A percentile compares a stretch with the other conserved stretches of the same genome.
Conservation (phyloP, 2,329 filamentous ascomycete genomes). For the Cladophialophora carrionii region DNA sequence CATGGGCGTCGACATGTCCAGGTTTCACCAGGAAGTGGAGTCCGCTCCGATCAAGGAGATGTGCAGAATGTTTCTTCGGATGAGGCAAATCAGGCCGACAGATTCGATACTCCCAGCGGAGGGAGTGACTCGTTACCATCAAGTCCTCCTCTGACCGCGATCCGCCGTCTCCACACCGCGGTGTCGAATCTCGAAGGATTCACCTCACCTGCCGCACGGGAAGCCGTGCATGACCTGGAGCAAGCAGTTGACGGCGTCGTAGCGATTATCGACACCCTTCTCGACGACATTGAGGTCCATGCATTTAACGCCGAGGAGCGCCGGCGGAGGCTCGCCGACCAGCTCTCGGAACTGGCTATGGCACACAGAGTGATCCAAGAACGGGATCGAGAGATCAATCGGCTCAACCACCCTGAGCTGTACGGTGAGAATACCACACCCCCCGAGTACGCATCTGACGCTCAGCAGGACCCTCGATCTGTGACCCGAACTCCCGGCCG, state of each 20-base stretch:
- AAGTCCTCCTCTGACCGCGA: neutral
- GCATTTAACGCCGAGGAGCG: neutral
- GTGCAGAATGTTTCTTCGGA: neutral
- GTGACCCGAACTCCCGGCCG: neutral
- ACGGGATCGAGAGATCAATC: neutral
- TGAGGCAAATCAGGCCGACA: constrained; percentile 1
- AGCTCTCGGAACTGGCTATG: neutral
- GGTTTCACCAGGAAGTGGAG: neutral
- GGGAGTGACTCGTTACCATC: neutral
- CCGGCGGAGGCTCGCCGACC: neutral
- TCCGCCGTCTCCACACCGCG: neutral
- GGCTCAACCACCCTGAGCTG: neutral
- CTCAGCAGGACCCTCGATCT: neutral
- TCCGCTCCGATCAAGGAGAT: neutral
- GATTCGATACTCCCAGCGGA: neutral
- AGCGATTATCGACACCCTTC: neutral
- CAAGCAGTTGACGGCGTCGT: neutral
- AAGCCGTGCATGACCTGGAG: neutral
- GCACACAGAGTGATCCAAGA: neutral
- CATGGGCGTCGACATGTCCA: neutral
- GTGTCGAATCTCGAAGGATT: neutral
- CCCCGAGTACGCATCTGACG: neutral
- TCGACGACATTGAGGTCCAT: neutral
- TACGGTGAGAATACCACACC: neutral
- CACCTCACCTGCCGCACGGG: neutral